phyloP scores from a whole-genome alignment of 768 basidiomycete species.

The Boletus subparvulus region DNA sequence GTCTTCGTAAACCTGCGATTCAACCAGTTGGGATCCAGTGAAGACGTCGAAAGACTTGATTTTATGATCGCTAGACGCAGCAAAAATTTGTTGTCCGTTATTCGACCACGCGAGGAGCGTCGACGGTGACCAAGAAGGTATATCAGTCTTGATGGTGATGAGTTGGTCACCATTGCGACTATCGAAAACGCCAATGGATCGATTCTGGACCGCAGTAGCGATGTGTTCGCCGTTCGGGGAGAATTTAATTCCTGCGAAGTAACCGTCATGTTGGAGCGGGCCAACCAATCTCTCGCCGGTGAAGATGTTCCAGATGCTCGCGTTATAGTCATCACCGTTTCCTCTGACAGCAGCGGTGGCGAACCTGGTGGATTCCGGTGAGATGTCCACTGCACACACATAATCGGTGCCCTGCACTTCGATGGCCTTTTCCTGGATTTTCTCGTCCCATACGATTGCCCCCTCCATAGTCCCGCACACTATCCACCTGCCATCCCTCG shows the following conservation, averaged over 20 bases:
- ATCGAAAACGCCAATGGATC: background rate
- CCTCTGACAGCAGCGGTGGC: too few species aligned
- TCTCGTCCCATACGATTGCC: too few species aligned
- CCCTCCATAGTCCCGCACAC: too few species aligned
- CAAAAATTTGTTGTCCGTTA: background rate
- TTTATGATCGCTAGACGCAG: background rate
- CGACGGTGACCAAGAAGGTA: background rate
- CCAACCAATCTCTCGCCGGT: background rate
- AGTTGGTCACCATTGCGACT: background rate
- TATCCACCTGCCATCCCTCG: too few species aligned
- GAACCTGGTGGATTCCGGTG: too few species aligned
- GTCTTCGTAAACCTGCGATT: background rate
- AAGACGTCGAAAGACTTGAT: background rate
- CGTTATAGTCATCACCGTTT: too few species aligned
- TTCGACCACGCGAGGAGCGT: background rate
- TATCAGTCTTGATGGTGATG: background rate
- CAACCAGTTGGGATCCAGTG: background rate
- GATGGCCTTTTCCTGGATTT: too few species aligned
- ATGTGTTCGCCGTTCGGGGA: background rate
- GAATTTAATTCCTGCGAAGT: background rate
- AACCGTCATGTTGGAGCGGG: background rate
- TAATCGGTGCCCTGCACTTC: too few species aligned
- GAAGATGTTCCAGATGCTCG: background rate
- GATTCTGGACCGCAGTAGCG: background rate
- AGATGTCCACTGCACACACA: too few species aligned